These are phyloP conservation scores for Adansonia gregorii DNA, from an alignment of 441 rosid species.

Conservation along the genomic window DNA sequence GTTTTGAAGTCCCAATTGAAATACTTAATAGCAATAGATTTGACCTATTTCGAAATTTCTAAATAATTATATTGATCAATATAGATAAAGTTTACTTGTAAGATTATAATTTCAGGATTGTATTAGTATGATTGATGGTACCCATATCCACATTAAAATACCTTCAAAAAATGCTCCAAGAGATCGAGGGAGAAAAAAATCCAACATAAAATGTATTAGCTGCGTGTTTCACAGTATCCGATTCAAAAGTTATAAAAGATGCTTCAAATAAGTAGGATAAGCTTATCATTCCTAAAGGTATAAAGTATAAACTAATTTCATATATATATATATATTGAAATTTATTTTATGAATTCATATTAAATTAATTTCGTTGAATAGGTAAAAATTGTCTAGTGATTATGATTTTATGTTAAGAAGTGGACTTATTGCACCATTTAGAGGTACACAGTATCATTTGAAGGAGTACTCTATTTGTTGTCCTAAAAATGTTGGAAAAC, in stretches of 20 bases:
- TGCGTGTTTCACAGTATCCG: not conserved
- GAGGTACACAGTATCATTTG: not conserved
- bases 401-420: not conserved
- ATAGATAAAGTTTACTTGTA: not conserved
- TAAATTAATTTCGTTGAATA: not conserved
- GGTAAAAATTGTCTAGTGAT: not conserved
- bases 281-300: not conserved
- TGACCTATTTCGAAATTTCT: not conserved
- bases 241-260: not conserved
- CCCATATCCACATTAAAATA: not conserved
- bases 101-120: not conserved
- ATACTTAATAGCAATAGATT: not conserved
- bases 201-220: not conserved
- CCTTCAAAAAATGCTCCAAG: not conserved
- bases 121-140: not conserved
- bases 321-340: not conserved
- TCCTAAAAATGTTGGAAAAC: not conserved
- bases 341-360: not conserved
- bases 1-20: not conserved
- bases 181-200: not conserved
- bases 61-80: not conserved
- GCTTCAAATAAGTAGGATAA: not conserved
- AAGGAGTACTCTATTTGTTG: not conserved
- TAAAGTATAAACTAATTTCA: not conserved
- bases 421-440: not conserved